Conservation (phyloP, 208 protist species). For the Naegleria gruberi region DNA sequence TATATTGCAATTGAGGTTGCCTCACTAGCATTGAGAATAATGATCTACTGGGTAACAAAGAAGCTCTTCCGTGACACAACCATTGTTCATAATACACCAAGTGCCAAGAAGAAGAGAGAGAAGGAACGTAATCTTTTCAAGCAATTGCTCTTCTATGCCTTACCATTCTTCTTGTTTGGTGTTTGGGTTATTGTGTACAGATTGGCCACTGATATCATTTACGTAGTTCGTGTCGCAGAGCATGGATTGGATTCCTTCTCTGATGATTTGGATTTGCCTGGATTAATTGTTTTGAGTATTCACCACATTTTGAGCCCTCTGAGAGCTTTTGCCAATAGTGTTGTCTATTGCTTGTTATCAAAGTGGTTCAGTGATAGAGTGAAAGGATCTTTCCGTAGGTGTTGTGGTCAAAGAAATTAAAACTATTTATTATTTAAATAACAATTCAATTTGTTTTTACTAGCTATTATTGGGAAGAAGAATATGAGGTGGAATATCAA, state of each 20-base stretch:
- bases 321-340: background rate
- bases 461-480: too few species aligned
- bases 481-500: too few species aligned
- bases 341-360: background rate
- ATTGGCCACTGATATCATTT: background rate
- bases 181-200: background rate
- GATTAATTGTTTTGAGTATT: background rate
- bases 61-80: background rate
- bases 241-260: background rate
- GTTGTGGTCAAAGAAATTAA: background rate
- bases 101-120: background rate
- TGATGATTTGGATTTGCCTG: background rate
- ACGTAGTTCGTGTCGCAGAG: background rate
- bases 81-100: background rate
- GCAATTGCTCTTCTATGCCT: background rate
- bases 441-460: too few species aligned
- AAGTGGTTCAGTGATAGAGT: background rate
- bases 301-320: constrained; percentile 1
- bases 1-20: background rate
- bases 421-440: too few species aligned
- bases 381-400: background rate
- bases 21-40: background rate
- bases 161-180: background rate
- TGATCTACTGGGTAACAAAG: background rate
- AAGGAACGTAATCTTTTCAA: background rate